phyloP scores from a whole-genome alignment of 2,329 filamentous ascomycete species.

The Macrophomina pseudophaseolina region DNA sequence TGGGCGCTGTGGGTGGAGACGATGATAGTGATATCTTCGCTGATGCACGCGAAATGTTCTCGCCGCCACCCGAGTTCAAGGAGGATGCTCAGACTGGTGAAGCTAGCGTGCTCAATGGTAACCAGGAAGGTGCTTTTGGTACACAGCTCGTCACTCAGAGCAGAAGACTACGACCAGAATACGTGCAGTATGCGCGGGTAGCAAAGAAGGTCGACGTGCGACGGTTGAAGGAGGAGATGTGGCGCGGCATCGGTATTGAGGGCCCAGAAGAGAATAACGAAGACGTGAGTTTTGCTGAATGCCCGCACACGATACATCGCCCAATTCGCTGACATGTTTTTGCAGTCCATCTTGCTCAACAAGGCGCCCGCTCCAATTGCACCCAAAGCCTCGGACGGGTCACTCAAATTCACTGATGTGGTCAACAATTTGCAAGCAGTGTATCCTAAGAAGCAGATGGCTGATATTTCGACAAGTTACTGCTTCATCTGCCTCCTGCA shows the following conservation, averaged over 20 bases:
- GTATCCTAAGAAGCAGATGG: slow-evolving; percentile 84
- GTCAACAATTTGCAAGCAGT: slow-evolving; percentile 88
- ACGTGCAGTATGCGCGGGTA: slow-evolving; percentile 68
- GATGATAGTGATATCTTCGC: slow-evolving; percentile 77
- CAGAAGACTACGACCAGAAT: slow-evolving; percentile 65
- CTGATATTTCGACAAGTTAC: slow-evolving; percentile 89
- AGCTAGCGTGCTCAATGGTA: slow-evolving; percentile 33
- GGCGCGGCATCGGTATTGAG: slow-evolving; percentile 58
- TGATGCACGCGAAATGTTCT: slow-evolving; percentile 77
- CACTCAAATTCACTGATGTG: slow-evolving; percentile 84
- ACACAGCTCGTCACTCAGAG: slow-evolving; percentile 67
- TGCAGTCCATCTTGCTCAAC: not conserved
- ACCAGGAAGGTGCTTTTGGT: slow-evolving; percentile 62
- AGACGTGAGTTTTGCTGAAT: slow-evolving; percentile 37
- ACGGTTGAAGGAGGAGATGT: slow-evolving; percentile 68
- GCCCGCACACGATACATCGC: not conserved
- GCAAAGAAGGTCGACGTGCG: slow-evolving; percentile 72
- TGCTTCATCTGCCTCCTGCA: slow-evolving; percentile 95
- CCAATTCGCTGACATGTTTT: not conserved
- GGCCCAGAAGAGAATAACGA: slow-evolving; percentile 35
- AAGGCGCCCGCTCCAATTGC: slow-evolving; percentile 31
- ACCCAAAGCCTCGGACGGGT: slow-evolving; percentile 52
- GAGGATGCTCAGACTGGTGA: slow-evolving; percentile 24
- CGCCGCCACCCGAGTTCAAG: slow-evolving; percentile 17
- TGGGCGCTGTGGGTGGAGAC: slow-evolving; percentile 69